Evolutionary conservation across 2,329 filamentous ascomycete species (phyloP), one percentile per base, ranked within the genome.

Genomic region (Pseudogymnoascus sp.): DNA sequence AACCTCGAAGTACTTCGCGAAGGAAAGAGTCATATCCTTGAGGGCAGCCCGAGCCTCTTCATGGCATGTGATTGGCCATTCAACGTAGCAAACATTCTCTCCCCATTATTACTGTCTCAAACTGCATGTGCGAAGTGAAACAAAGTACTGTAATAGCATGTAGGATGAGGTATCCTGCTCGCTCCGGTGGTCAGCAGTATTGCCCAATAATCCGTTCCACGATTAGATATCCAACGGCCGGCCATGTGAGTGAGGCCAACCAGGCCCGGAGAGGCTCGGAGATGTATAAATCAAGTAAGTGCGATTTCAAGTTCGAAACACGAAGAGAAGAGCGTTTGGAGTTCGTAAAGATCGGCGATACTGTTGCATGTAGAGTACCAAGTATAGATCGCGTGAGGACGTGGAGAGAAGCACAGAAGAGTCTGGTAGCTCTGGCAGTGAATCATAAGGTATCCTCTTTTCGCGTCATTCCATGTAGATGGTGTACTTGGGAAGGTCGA

Each of bases 401-500:
- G 51, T 18, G 29, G 51, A 57, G 51, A 57, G 51, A 57, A 57
- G 51, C 29, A 57, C 51, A 57, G 51, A 57, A 57, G 51, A 34
- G 29, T 57, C 51, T 34, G 51, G 51, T 57, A 57, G 51, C 29
- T 57, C 29, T 57, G 29, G 51, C 5, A 57, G 51, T 57, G 51
- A 57, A 57, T 34, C 51, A 57, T 57, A 57, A 18, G 51, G 51
- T 57, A 57, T 57, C 51, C 51, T 57, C 51, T 57, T 57, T 57
- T 57, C 16, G 51, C 51, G 51, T 34, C 26, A 57, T 57, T 26
- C 5, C 47, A 57, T 57, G 51, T 31, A 57, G 26, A 18, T 29
- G 16, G 26, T 57, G 26, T 57, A 57, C 51, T 57, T 57, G 29
- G 26, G 11, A 21, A 3, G n/a, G 51, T 21, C 51, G 51, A 34